Evolutionary conservation across 1,139 yeast species (phyloP).

Genomic region (Candida smagusa): DNA sequence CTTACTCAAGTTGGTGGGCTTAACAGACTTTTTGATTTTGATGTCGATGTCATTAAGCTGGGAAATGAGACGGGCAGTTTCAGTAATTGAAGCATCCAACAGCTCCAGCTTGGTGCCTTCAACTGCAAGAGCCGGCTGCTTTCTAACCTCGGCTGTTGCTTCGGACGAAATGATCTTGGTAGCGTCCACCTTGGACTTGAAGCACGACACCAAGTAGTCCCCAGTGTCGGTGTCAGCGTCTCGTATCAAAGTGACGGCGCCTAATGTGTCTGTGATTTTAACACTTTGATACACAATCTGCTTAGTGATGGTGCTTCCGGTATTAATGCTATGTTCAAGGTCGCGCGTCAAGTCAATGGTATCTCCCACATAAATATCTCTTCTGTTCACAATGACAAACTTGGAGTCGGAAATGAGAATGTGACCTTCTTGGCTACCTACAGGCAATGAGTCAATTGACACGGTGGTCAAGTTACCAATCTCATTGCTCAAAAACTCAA

Average conservation of each 20-base stretch:
- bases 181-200: not conserved
- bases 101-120: too few relatives aligned
- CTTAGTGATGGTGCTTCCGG: not conserved
- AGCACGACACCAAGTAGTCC: slow-evolving; percentile 17
- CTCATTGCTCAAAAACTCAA: slow-evolving; percentile 14
- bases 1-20: too few relatives aligned
- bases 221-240: slow-evolving; percentile 27
- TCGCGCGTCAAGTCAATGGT: slow-evolving; percentile 1
- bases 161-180: not conserved
- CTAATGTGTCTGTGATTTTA: not conserved
- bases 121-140: not conserved
- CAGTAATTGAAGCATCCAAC: too few relatives aligned
- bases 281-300: not conserved
- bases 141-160: not conserved
- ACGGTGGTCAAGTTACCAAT: slow-evolving; percentile 13
- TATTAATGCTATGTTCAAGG: not conserved
- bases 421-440: not conserved
- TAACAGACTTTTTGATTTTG: too few relatives aligned
- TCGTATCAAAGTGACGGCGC: slow-evolving; percentile 16
- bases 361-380: not conserved
- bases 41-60: too few relatives aligned
- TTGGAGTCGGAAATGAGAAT: not conserved
- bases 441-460: slow-evolving; percentile 13
- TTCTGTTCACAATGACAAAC: not conserved
- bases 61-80: too few relatives aligned